Percentiles rank a stretch among this genome's conserved stretches.
Evolutionary conservation across 306 rosid genomes (phyloP).

Genomic region (Albizia julibrissin): DNA sequence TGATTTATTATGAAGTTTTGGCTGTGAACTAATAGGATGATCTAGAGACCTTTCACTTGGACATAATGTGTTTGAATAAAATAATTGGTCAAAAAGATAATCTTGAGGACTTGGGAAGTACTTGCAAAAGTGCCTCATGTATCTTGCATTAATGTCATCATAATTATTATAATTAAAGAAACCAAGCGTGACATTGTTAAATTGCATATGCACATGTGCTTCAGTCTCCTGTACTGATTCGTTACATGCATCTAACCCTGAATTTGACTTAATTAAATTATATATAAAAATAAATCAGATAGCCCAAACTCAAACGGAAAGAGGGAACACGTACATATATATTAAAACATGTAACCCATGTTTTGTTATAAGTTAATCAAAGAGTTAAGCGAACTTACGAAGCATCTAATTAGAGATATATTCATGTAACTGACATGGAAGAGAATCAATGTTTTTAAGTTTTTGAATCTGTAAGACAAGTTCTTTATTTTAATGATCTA

Average conservation of each 20-base stretch:
- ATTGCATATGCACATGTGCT: slow-evolving; percentile 39
- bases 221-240: slow-evolving; percentile 28
- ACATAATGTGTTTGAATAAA: slow-evolving; percentile 27
- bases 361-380: slow-evolving; percentile 24
- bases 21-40: background rate
- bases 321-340: background rate
- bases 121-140: slow-evolving; percentile 12
- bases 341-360: slow-evolving; percentile 7
- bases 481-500: slow-evolving; percentile 1
- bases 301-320: slow-evolving; percentile 9
- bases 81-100: slow-evolving; percentile 20
- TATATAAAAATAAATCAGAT: slow-evolving; percentile 31
- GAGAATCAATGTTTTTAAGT: slow-evolving; percentile 18
- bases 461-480: background rate
- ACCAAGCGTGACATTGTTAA: slow-evolving; percentile 7
- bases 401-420: slow-evolving; percentile 16
- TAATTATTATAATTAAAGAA: slow-evolving; percentile 30
- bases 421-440: background rate
- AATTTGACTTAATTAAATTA: slow-evolving; percentile 32
- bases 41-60: slow-evolving; percentile 45
- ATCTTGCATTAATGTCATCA: background rate
- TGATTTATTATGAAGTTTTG: background rate
- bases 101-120: background rate
- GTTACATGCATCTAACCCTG: slow-evolving; percentile 56
- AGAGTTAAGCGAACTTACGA: slow-evolving; percentile 8